phyloP scores from a whole-genome alignment of 2,329 filamentous ascomycete species.

The Xylaria sp. region DNA sequence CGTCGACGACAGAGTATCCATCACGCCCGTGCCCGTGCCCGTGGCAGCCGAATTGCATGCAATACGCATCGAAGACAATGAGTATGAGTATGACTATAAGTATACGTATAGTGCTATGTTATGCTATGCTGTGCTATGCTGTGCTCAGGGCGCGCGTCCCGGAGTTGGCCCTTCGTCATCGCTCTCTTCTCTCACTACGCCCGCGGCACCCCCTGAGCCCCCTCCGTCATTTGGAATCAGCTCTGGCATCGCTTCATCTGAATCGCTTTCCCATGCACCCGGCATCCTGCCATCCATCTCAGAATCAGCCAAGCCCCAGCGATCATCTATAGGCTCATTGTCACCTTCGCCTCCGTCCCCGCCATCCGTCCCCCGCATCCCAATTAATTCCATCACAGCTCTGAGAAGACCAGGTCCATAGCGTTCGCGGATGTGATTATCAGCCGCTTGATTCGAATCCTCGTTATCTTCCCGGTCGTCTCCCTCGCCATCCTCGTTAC shows the following conservation, averaged over 20 bases:
- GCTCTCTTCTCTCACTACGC: no score
- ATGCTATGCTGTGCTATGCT: not conserved
- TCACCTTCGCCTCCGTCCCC: conserved; percentile 14
- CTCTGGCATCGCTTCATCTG: conserved; percentile 30
- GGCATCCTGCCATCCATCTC: conserved; percentile 40
- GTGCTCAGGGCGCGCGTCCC: conserved; percentile 18
- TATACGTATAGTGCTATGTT: no score
- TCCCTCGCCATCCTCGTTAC: not conserved
- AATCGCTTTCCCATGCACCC: conserved; percentile 43
- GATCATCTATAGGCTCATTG: conserved; percentile 21
- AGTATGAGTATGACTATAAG: not conserved
- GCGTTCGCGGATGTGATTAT: conserved; percentile 4
- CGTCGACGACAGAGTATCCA: conserved; percentile 7
- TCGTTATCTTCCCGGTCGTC: conserved; percentile 17
- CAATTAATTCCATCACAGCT: conserved; percentile 41
- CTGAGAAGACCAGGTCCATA: conserved; percentile 30
- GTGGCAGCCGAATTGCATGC: not conserved
- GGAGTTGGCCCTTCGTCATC: conserved; percentile 43
- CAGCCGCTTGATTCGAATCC: conserved; percentile 34
- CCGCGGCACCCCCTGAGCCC: conserved; percentile 14
- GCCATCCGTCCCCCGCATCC: not conserved
- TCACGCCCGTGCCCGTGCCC: no score
- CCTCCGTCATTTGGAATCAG: conserved; percentile 7
- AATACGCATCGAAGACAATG: conserved; percentile 3
- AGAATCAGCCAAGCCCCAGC: conserved; percentile 22